Percentiles rank a stretch among this genome's conserved stretches.
Evolutionary conservation across 495 filamentous ascomycete species (phyloP).

Genomic region (Trypethelium eluteriae): DNA sequence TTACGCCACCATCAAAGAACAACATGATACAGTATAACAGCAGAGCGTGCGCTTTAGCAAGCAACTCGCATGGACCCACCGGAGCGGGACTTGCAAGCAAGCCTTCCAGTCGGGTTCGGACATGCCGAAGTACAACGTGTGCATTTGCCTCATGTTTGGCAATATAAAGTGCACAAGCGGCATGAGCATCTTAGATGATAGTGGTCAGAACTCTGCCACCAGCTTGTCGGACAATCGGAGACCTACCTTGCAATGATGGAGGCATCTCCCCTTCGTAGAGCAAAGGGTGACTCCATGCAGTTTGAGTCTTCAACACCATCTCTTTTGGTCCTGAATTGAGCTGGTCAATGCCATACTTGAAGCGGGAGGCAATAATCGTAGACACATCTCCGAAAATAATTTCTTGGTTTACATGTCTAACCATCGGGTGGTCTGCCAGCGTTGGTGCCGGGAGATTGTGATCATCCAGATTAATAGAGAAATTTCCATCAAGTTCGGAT

Average conservation of each 20-base stretch:
- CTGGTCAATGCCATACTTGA: conserved; percentile 42
- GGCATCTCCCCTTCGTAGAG: conserved; percentile 46
- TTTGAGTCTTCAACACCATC: conserved; percentile 44
- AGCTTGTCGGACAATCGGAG: neutral
- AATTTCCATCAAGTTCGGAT: neutral
- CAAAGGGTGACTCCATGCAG: conserved; percentile 43
- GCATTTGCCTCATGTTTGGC: conserved; percentile 42
- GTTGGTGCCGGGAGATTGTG: neutral
- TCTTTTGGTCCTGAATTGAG: conserved; percentile 38
- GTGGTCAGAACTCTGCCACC: neutral
- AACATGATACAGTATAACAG: conserved; percentile 20
- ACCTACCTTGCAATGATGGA: conserved; percentile 41
- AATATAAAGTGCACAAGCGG: conserved; percentile 44
- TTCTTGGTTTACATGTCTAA: neutral
- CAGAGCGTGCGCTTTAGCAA: conserved; percentile 35
- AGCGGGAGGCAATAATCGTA: conserved; percentile 29
- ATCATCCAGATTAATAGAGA: neutral
- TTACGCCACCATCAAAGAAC: conserved; percentile 17
- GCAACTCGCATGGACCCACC: conserved; percentile 23
- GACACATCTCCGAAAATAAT: conserved; percentile 12
- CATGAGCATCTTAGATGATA: conserved; percentile 38
- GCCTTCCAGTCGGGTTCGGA: conserved; percentile 36
- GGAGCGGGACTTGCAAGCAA: conserved; percentile 36
- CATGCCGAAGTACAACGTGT: conserved; percentile 38
- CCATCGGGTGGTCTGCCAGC: neutral